Evolutionary conservation across 1,284 basidiomycete species (phyloP).

Genomic region (Leccinum insolens): DNA sequence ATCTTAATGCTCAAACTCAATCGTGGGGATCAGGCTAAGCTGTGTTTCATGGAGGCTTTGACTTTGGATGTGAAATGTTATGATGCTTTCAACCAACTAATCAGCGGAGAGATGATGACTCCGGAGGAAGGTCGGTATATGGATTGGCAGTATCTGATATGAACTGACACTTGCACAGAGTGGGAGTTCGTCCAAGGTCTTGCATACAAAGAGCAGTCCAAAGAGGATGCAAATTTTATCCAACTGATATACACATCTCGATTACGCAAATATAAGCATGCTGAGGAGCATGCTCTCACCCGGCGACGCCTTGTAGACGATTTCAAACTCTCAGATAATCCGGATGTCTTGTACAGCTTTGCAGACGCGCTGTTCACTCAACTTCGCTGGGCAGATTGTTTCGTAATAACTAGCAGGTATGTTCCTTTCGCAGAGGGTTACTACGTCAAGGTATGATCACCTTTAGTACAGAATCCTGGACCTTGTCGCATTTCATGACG

Average conservation of each 20-base stretch:
- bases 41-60: constrained; percentile 94
- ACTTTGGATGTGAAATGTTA: constrained; percentile 97
- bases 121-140: constrained; percentile 78
- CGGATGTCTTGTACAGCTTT: constrained; percentile 89
- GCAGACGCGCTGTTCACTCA: constrained; percentile 90
- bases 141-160: neutral
- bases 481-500: constrained; percentile 79
- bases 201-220: constrained; percentile 81
- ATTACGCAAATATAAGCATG: constrained; percentile 87
- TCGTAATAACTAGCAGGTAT: constrained; percentile 82
- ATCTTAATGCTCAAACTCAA: constrained; percentile 94
- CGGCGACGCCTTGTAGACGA: constrained; percentile 76
- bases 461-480: constrained; percentile 70
- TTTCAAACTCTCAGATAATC: constrained; percentile 84
- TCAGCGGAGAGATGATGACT: constrained; percentile 93
- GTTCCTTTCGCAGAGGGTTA: constrained; percentile 2
- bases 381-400: constrained; percentile 95
- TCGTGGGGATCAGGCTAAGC: constrained; percentile 86
- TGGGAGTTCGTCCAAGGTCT: constrained; percentile 94
- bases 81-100: constrained; percentile 90
- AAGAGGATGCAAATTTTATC: constrained; percentile 88
- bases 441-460: constrained; percentile 2
- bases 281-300: constrained; percentile 79
- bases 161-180: constrained; percentile 52
- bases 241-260: constrained; percentile 91